These are phyloP conservation scores for Fimicolochytrium jonesii DNA, from an alignment of 192 early-diverging fungal genomes.

Conservation along the genomic window DNA sequence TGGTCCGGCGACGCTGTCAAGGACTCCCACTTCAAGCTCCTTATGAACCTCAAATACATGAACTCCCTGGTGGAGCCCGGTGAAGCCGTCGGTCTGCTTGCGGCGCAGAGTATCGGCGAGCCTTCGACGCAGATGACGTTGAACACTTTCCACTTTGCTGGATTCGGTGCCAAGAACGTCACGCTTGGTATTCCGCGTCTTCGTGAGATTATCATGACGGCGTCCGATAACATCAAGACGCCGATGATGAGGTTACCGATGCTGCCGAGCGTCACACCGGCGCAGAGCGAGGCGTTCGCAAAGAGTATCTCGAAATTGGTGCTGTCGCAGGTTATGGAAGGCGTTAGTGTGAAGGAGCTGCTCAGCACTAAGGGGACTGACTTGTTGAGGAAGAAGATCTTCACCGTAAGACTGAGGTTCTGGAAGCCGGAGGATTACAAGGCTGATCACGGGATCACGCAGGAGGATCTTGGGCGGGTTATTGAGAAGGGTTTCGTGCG, in stretches of 20 bases:
- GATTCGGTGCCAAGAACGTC: constrained; percentile 95
- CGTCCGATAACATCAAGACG: constrained; percentile 81
- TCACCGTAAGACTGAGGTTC: constrained; percentile 77
- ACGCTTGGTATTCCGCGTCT: constrained; percentile 99
- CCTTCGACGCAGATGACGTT: constrained; percentile 99
- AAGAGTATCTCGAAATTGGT: constrained; percentile 72
- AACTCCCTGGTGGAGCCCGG: constrained; percentile 93
- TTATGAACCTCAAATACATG: constrained; percentile 96
- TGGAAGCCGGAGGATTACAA: constrained; percentile 76
- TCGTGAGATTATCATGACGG: constrained; percentile 99
- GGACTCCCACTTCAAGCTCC: constrained; percentile 76
- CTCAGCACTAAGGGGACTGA: constrained; percentile 45
- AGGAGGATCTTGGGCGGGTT: constrained; percentile 63
- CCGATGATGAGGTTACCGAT: constrained; percentile 91
- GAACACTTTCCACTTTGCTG: constrained; percentile 98
- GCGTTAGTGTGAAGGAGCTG: constrained; percentile 77
- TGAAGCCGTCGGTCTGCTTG: constrained; percentile 95
- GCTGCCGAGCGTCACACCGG: constrained; percentile 48
- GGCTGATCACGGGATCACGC: constrained; percentile 68
- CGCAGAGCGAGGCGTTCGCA: constrained; percentile 59
- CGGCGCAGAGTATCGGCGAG: constrained; percentile 96
- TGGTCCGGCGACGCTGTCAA: constrained; percentile 27
- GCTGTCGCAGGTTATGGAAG: constrained; percentile 80
- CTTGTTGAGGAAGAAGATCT: constrained; percentile 62
- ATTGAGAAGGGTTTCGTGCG: constrained; percentile 74